phyloP scores from a whole-genome alignment of 1,284 basidiomycete genomes.

The Entoloma clypeatum region DNA sequence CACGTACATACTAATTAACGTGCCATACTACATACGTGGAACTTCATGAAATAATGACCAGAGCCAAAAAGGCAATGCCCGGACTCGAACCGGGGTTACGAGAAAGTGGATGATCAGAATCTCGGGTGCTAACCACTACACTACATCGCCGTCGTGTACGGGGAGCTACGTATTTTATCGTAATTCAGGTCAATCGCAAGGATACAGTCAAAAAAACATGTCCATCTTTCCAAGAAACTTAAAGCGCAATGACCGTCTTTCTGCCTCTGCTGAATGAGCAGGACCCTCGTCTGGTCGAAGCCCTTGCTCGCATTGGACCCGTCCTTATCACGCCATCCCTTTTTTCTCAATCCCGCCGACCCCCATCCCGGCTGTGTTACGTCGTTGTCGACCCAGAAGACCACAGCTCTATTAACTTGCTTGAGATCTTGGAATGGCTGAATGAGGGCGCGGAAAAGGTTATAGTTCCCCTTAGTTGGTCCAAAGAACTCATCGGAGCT shows the following conservation, averaged over 20 bases:
- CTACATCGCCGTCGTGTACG: constrained; percentile 34
- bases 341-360: constrained; percentile 29
- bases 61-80: constrained; percentile 36
- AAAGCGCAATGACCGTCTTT: constrained; percentile 49
- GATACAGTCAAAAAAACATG: constrained; percentile 6
- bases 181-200: neutral
- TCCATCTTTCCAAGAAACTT: constrained; percentile 5
- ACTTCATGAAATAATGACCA: too few relatives aligned
- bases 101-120: constrained; percentile 42
- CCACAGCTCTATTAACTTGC: constrained; percentile 41
- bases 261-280: constrained; percentile 55
- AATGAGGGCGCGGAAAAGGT: constrained; percentile 78
- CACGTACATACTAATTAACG: too few relatives aligned
- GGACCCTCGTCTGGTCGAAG: constrained; percentile 47
- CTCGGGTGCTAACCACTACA: constrained; percentile 60
- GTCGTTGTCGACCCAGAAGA: constrained; percentile 64
- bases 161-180: neutral
- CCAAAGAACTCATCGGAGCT: constrained; percentile 62
- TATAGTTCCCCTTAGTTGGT: constrained; percentile 63
- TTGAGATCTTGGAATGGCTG: constrained; percentile 63
- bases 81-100: constrained; percentile 38
- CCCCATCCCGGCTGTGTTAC: constrained; percentile 34
- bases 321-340: constrained; percentile 43
- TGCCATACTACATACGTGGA: too few relatives aligned
- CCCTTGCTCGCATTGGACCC: constrained; percentile 73